A percentile compares a stretch with the other conserved stretches of the same genome.
These are phyloP conservation scores for Brassica nigra DNA, from an alignment of 345 rosid species.

Conservation along the genomic window DNA sequence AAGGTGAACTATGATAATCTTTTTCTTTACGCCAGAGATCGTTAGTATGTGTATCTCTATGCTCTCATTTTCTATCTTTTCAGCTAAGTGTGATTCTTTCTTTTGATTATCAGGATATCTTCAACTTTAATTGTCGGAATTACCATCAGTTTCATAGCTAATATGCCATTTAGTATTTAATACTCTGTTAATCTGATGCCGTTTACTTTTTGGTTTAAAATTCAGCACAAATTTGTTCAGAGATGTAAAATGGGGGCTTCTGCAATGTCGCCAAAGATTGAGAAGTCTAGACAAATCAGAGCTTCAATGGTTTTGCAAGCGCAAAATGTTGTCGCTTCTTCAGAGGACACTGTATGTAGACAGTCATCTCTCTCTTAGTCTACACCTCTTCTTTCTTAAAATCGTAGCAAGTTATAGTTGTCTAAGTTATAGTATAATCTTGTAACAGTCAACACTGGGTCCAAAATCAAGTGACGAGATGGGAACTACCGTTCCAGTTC, in stretches of 20 bases:
- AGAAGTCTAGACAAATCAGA: conserved; percentile 77
- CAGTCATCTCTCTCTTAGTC: conserved; percentile 15
- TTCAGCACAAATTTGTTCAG: conserved; percentile 89
- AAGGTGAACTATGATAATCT: conserved; percentile 54
- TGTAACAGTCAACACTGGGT: conserved; percentile 57
- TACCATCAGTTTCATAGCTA: conserved; percentile 17
- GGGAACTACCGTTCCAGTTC: conserved; percentile 80
- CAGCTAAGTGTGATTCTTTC: not conserved
- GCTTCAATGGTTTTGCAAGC: conserved; percentile 66
- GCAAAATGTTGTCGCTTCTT: conserved; percentile 48
- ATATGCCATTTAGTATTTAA: conserved; percentile 2
- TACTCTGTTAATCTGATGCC: conserved; percentile 32
- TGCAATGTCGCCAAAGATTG: conserved; percentile 89
- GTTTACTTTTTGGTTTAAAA: conserved; percentile 35
- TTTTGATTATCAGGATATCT: conserved; percentile 14
- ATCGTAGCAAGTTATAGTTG: not conserved
- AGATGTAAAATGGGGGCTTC: conserved; percentile 91
- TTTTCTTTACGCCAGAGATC: not conserved
- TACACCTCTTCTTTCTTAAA: conserved; percentile 6
- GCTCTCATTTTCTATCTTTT: not conserved
- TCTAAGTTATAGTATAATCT: conserved; percentile 17
- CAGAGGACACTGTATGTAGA: conserved; percentile 50
- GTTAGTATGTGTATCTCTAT: conserved; percentile 11
- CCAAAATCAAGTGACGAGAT: conserved; percentile 59
- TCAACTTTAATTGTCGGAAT: conserved; percentile 20